These are phyloP conservation scores for Articulospora tetracladia DNA, from an alignment of 495 filamentous ascomycete genomes.

Conservation along the genomic window DNA sequence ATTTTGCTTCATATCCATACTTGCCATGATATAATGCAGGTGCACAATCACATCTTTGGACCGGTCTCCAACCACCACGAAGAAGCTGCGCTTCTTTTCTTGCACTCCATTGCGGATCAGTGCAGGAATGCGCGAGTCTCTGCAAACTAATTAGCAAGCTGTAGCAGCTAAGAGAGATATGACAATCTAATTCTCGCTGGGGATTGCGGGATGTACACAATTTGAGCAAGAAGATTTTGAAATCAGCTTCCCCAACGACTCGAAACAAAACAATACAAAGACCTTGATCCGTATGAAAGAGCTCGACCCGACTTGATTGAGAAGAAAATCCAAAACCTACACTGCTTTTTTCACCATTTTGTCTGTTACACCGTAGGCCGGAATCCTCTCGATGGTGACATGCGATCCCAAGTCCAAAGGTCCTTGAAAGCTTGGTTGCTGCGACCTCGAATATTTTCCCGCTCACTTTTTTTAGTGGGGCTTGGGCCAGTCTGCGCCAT, in stretches of 20 bases:
- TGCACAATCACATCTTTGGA: slow-evolving; percentile 97
- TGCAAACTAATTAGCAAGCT: slow-evolving; percentile 29
- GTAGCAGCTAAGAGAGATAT: not conserved
- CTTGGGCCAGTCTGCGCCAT: too few species aligned
- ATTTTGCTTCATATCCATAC: slow-evolving; percentile 87
- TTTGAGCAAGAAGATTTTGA: too few species aligned
- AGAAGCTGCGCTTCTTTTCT: slow-evolving; percentile 96
- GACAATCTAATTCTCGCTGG: not conserved
- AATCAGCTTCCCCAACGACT: too few species aligned
- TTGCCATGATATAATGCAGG: slow-evolving; percentile 90
- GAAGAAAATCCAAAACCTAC: slow-evolving; percentile 32
- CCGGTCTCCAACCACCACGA: slow-evolving; percentile 92
- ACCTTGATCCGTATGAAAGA: too few species aligned
- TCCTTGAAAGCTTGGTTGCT: too few species aligned
- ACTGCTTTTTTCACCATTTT: slow-evolving; percentile 55
- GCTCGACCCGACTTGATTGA: too few species aligned
- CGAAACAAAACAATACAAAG: too few species aligned
- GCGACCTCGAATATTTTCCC: too few species aligned
- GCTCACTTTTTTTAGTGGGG: too few species aligned
- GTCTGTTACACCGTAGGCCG: not conserved
- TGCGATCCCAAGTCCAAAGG: too few species aligned
- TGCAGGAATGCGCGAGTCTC: slow-evolving; percentile 92
- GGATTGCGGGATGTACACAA: too few species aligned
- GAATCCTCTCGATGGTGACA: slow-evolving; percentile 14
- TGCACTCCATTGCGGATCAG: slow-evolving; percentile 94